phyloP scores from a whole-genome alignment of 495 filamentous ascomycete species.

The Cryomyces minteri region DNA sequence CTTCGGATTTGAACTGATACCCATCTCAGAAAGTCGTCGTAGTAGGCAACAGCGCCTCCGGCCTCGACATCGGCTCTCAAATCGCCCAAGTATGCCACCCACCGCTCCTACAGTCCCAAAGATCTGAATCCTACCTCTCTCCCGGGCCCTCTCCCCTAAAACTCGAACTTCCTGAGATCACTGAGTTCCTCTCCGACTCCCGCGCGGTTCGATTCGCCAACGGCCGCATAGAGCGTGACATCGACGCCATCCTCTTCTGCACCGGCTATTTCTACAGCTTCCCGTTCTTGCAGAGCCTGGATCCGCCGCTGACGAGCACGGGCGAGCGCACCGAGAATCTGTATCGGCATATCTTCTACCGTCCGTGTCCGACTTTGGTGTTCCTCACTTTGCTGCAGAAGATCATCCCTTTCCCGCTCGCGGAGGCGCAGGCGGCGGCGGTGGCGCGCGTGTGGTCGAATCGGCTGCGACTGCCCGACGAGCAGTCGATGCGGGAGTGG shows the following conservation, averaged over 20 bases:
- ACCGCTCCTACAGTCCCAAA: constrained; percentile 34
- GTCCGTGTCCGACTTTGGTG: constrained; percentile 54
- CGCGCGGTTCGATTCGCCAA: constrained; percentile 35
- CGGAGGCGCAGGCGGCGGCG: constrained; percentile 61
- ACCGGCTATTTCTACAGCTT: constrained; percentile 59
- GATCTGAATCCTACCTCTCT: constrained; percentile 22
- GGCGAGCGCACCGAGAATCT: constrained; percentile 50
- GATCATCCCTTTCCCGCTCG: constrained; percentile 65
- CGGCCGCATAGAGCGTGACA: constrained; percentile 32
- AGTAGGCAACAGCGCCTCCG: constrained; percentile 63
- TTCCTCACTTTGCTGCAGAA: constrained; percentile 61
- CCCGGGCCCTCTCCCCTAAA: constrained; percentile 18
- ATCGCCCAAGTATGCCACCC: constrained; percentile 35
- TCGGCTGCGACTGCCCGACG: constrained; percentile 40
- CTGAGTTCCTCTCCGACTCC: constrained; percentile 29
- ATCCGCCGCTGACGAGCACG: constrained; percentile 39
- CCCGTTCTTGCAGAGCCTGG: constrained; percentile 45
- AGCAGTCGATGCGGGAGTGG: constrained; percentile 47
- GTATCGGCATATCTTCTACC: constrained; percentile 66
- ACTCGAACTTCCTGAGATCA: constrained; percentile 39
- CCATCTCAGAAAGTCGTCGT: constrained; percentile 39
- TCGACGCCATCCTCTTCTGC: constrained; percentile 54
- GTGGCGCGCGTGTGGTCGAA: constrained; percentile 61
- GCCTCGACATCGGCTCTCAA: constrained; percentile 62
- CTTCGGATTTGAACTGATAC: too few species aligned